Evolutionary conservation across 1,284 basidiomycete genomes (phyloP).

Genomic region (Phylloboletellus chloephorus): DNA sequence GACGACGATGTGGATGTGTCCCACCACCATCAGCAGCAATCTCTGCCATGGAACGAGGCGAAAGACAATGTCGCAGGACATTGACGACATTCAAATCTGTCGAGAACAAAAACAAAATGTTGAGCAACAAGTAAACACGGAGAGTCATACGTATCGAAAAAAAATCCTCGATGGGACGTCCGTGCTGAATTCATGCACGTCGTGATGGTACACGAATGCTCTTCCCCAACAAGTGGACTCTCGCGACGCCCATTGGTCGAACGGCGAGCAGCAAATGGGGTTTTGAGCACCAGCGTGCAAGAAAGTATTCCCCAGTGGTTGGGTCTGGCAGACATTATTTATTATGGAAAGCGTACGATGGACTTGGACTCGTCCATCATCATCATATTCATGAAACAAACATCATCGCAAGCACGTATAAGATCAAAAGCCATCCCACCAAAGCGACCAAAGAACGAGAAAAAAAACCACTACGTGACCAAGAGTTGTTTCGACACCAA

Average conservation of each 20-base stretch:
- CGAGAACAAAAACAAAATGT: too few species aligned
- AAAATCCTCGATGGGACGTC: constrained; percentile 2
- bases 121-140: constrained; percentile 13
- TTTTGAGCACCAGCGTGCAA: background rate
- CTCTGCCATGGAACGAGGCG: too few species aligned
- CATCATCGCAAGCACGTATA: too few species aligned
- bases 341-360: too few species aligned
- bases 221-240: constrained; percentile 7
- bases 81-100: too few species aligned
- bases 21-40: too few species aligned
- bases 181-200: constrained; percentile 14
- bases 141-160: constrained; percentile 7
- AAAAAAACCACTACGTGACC: constrained; percentile 8
- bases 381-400: too few species aligned
- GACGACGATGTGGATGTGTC: too few species aligned
- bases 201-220: background rate
- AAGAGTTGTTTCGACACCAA: constrained; percentile 71
- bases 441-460: background rate
- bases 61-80: too few species aligned
- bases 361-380: too few species aligned
- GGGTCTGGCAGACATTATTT: too few species aligned
- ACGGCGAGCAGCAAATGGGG: constrained; percentile 14
- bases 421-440: too few species aligned
- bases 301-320: background rate
- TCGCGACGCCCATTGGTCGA: constrained; percentile 7